A percentile compares a stretch with the other conserved stretches of the same genome.
Evolutionary conservation across 768 basidiomycete species (phyloP).

Genomic region (Pleurotus ostreatus): DNA sequence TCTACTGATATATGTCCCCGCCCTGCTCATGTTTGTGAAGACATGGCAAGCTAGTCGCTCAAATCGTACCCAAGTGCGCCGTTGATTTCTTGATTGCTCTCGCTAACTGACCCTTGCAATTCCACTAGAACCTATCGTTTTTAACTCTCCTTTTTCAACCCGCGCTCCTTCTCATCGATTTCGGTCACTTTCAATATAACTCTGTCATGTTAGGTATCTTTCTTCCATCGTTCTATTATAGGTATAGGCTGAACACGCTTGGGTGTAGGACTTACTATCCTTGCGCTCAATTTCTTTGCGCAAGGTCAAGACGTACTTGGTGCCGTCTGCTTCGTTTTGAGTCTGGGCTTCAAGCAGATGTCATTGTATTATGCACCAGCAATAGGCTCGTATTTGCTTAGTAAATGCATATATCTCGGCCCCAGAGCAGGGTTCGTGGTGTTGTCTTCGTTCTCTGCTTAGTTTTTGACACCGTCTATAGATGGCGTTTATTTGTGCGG

Average conservation of each 20-base stretch:
- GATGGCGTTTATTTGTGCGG: constrained; percentile 55
- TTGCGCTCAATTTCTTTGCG: constrained; percentile 69
- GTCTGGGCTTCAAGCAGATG: constrained; percentile 95
- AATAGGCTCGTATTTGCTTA: constrained; percentile 85
- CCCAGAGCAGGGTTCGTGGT: constrained; percentile 55
- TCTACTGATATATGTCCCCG: constrained; percentile 68
- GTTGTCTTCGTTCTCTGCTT: neutral
- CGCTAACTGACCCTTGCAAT: constrained; percentile 10
- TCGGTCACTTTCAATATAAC: constrained; percentile 96
- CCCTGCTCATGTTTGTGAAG: constrained; percentile 60
- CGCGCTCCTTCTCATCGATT: constrained; percentile 78
- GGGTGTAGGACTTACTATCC: constrained; percentile 59
- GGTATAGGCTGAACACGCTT: constrained; percentile 1
- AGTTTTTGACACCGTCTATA: constrained; percentile 10
- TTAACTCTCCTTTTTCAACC: constrained; percentile 79
- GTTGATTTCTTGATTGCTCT: neutral
- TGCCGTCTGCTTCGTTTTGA: constrained; percentile 77
- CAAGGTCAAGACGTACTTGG: constrained; percentile 67
- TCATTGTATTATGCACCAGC: constrained; percentile 91
- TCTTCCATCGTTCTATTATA: neutral
- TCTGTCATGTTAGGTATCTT: constrained; percentile 83
- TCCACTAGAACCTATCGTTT: constrained; percentile 58
- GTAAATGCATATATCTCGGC: constrained; percentile 87
- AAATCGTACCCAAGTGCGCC: constrained; percentile 69
- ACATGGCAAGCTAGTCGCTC: constrained; percentile 70